Conservation (phyloP, 1,139 yeast genomes). For the Hyphopichia khmerensis region DNA sequence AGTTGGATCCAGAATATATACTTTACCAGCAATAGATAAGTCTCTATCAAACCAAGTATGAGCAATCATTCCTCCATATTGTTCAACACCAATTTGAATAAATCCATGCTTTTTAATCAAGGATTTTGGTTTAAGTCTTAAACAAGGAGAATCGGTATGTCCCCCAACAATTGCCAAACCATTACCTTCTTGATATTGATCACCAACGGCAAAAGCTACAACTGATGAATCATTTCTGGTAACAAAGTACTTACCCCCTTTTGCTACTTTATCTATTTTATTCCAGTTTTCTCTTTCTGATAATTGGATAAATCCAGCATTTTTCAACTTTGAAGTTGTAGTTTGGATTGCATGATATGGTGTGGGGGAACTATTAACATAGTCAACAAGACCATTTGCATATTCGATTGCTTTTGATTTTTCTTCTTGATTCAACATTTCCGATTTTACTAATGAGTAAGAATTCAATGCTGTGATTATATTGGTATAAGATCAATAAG, state of each 20-base stretch:
- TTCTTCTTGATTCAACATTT: conserved; percentile 1
- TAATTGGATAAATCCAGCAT: conserved; percentile 71
- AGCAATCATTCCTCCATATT: conserved; percentile 95
- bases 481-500: neutral
- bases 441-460: neutral
- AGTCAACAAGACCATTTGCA: conserved; percentile 67
- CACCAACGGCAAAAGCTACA: conserved; percentile 70
- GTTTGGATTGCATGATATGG: conserved; percentile 90
- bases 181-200: conserved; percentile 75
- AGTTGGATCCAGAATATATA: conserved; percentile 53
- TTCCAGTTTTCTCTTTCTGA: conserved; percentile 78
- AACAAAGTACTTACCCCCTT: conserved; percentile 70
- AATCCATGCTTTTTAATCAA: conserved; percentile 67
- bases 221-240: conserved; percentile 87
- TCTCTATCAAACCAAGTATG: conserved; percentile 94
- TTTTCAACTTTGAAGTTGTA: conserved; percentile 51
- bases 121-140: conserved; percentile 88
- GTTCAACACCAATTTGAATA: conserved; percentile 88
- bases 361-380: conserved; percentile 84
- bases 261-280: conserved; percentile 30
- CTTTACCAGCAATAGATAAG: conserved; percentile 88
- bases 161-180: conserved; percentile 91
- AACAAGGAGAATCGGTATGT: conserved; percentile 93
- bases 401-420: conserved; percentile 19
- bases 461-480: no score